These are phyloP conservation scores for Paramecium tetraurelia DNA, from an alignment of 73 alveolate species.

Conservation along the genomic window DNA sequence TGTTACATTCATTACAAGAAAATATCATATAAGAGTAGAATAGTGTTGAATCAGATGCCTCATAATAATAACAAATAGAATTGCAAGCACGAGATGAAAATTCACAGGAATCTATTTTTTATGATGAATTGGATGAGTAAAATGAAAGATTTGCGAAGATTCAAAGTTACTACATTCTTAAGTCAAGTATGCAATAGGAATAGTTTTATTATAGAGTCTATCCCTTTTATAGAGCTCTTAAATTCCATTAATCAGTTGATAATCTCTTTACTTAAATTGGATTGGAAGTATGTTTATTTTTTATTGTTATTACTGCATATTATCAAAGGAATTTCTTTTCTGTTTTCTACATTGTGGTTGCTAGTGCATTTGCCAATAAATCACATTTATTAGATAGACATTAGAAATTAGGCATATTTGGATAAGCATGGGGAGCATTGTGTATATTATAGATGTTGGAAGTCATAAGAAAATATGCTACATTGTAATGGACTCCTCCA, in stretches of 20 bases:
- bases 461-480: slow-evolving; percentile 48
- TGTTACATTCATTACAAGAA: background rate
- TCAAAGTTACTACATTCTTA: background rate
- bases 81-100: background rate
- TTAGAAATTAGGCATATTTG: background rate
- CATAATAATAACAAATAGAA: background rate
- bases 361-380: slow-evolving; percentile 40
- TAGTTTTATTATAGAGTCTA: background rate
- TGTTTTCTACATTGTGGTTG: slow-evolving; percentile 33
- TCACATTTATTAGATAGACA: slow-evolving; percentile 15
- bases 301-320: slow-evolving; percentile 52
- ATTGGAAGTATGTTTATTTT: slow-evolving; percentile 34
- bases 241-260: background rate
- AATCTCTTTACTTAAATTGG: slow-evolving; percentile 46
- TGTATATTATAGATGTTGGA: slow-evolving; percentile 40
- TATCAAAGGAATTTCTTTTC: slow-evolving; percentile 54
- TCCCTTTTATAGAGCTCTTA: slow-evolving; percentile 23
- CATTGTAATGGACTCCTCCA: slow-evolving; percentile 52
- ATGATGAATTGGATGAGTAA: background rate
- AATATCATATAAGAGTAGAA: background rate
- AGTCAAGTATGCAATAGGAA: background rate
- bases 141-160: background rate
- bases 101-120: background rate
- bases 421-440: slow-evolving; percentile 28
- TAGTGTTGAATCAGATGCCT: background rate